Evolutionary conservation across 1,139 yeast genomes (phyloP), one percentile per base, ranked within the genome.

Genomic region (Martiniozyma asiatica): DNA sequence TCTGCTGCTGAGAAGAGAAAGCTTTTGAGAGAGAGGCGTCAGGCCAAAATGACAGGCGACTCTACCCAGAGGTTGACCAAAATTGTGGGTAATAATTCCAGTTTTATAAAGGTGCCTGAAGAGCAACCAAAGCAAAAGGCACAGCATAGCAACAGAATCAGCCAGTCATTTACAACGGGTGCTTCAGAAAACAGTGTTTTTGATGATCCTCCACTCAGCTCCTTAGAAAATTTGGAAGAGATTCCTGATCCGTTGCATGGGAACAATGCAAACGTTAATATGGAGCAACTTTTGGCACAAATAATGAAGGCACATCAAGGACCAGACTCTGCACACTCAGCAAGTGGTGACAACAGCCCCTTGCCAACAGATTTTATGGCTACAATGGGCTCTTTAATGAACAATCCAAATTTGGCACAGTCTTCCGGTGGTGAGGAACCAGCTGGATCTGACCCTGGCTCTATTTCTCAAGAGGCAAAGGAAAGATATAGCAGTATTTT

Each of bases 21-120:
- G 35, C 44, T 73, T 18, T 55, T 77, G 23, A 63, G 85, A 37
- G 85, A 78, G 47, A 65, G 84, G 47, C 63, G 87, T 42, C 77
- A 73, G 30, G 78, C 80, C 41, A 77, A 75, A 50, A 65, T 78
- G 62, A 77, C 79, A 4, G 74, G 77, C 4, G 64, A 65, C 28
- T 78, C 74, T 14, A 48, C 68, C 3, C 61, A 62, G 12, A 59
- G 89, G 35, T 53, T 78, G 44, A 70, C 67, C 39, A 66, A 58
- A 35, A 67, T 67, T 38, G 57, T 66, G 1, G 68, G 68, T 1
- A 55, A 55, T 6, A 43, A 49, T 17, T 53, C 50, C 24, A 54
- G 62, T 27, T 48, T 45, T 20, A 34, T 58, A 31, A 46, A 54
- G 6, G 42, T 58, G 5, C 51, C 46, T n/a, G 13, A 17, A 12